phyloP scores from a whole-genome alignment of 768 basidiomycete genomes.

The Imleria badia region DNA sequence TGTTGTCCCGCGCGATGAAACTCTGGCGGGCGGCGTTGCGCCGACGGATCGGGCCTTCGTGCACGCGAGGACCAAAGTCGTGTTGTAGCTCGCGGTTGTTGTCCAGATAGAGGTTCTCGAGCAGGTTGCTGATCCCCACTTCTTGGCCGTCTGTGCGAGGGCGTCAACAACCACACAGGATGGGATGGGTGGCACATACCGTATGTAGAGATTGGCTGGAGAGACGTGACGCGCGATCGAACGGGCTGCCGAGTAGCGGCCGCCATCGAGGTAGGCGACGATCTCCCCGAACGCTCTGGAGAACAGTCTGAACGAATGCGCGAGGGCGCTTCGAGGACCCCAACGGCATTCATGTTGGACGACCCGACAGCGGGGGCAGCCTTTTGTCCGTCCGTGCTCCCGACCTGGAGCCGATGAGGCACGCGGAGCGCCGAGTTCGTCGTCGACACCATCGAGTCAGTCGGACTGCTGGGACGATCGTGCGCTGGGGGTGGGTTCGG shows the following conservation, averaged over 20 bases:
- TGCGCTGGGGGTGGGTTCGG: slow-evolving; percentile 19
- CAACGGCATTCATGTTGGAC: slow-evolving; percentile 78
- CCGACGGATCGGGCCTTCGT: slow-evolving; percentile 77
- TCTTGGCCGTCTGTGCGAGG: slow-evolving; percentile 75
- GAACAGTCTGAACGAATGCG: slow-evolving; percentile 65
- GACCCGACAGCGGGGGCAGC: slow-evolving; percentile 90
- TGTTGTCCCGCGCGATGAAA: slow-evolving; percentile 65
- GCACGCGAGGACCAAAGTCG: slow-evolving; percentile 89
- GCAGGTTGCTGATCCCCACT: slow-evolving; percentile 80
- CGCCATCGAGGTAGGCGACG: slow-evolving; percentile 70
- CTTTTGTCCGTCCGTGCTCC: slow-evolving; percentile 75
- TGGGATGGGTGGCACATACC: slow-evolving; percentile 41
- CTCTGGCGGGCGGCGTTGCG: slow-evolving; percentile 71
- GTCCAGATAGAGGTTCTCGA: slow-evolving; percentile 89
- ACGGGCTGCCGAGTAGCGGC: slow-evolving; percentile 51
- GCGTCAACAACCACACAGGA: slow-evolving; percentile 1
- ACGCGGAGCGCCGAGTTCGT: slow-evolving; percentile 61
- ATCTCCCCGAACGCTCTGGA: slow-evolving; percentile 71
- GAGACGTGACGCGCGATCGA: slow-evolving; percentile 49
- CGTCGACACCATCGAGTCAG: slow-evolving; percentile 77
- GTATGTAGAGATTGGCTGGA: slow-evolving; percentile 67
- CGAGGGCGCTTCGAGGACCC: slow-evolving; percentile 75
- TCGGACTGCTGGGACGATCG: slow-evolving; percentile 74
- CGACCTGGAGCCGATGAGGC: slow-evolving; percentile 64
- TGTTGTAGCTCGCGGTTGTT: slow-evolving; percentile 81